A percentile compares a stretch with the other conserved stretches of the same genome.
Conservation (phyloP, 176 grass and related monocot species). For the Cenchrus purpureus region DNA sequence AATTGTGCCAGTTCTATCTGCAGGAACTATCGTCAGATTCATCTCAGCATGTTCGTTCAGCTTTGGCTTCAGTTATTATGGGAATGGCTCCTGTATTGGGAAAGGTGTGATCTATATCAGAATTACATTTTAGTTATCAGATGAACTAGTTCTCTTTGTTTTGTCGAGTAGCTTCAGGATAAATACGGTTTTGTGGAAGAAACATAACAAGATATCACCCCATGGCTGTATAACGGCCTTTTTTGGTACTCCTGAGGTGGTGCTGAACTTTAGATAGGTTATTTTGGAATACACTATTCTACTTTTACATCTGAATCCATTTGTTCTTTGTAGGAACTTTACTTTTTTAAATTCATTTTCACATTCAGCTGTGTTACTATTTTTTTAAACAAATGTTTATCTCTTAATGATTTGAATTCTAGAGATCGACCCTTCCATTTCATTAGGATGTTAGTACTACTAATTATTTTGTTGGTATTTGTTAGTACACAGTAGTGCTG, state of each 20-base stretch:
- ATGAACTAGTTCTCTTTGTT: neutral
- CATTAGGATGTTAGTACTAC: neutral
- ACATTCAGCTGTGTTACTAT: neutral
- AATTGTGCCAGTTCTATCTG: slow-evolving; percentile 8
- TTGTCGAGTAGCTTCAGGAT: slow-evolving; percentile 17
- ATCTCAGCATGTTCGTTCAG: slow-evolving; percentile 97
- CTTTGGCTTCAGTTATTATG: slow-evolving; percentile 98
- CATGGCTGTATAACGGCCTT: neutral
- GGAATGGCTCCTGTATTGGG: slow-evolving; percentile 95
- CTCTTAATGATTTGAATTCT: neutral
- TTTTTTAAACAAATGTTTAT: slow-evolving; percentile 1
- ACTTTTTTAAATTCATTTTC: neutral
- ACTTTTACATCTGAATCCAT: neutral
- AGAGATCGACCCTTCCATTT: neutral
- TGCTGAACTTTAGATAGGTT: neutral
- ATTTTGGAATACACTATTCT: neutral
- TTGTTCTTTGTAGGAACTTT: neutral
- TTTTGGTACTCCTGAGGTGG: neutral
- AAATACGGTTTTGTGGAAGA: neutral
- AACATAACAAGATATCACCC: neutral
- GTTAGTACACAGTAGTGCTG: neutral
- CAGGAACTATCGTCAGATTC: slow-evolving; percentile 94
- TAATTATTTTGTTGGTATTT: neutral
- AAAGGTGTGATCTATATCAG: slow-evolving; percentile 55
- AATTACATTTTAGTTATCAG: neutral